Conservation (phyloP, 257 asterid genomes). For the Solanum sitiens region DNA sequence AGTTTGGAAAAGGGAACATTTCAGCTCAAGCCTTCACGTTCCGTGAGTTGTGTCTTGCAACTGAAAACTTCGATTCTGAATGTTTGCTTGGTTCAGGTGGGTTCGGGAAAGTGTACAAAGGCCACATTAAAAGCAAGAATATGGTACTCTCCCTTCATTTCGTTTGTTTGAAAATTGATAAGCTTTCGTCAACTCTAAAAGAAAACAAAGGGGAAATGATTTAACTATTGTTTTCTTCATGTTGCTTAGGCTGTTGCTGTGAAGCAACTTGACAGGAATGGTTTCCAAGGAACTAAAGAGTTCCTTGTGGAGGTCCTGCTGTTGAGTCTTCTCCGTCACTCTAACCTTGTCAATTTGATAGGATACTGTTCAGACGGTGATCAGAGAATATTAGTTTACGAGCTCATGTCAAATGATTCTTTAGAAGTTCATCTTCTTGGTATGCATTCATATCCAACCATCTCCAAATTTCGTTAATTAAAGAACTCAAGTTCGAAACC, state of each 20-base stretch:
- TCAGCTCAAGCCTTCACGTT: slow-evolving; percentile 48
- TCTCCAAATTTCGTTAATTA: background rate
- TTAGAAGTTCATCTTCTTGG: slow-evolving; percentile 65
- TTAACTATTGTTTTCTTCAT: background rate
- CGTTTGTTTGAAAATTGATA: background rate
- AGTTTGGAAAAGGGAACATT: slow-evolving; percentile 42
- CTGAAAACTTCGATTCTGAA: slow-evolving; percentile 34
- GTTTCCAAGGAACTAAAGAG: slow-evolving; percentile 68
- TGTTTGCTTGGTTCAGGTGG: slow-evolving; percentile 71
- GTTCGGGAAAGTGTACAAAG: slow-evolving; percentile 74
- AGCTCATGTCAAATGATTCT: slow-evolving; percentile 56
- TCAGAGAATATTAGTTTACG: slow-evolving; percentile 57
- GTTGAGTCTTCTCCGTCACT: slow-evolving; percentile 67
- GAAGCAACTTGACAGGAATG: slow-evolving; percentile 68
- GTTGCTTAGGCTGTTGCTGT: slow-evolving; percentile 59
- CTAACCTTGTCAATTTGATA: slow-evolving; percentile 52
- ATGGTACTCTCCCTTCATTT: slow-evolving; percentile 11
- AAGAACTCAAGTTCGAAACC: background rate
- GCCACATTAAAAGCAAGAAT: slow-evolving; percentile 24
- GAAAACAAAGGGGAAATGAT: background rate
- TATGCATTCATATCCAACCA: slow-evolving; percentile 5
- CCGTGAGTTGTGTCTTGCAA: slow-evolving; percentile 31
- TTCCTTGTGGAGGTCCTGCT: slow-evolving; percentile 75
- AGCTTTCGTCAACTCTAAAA: background rate
- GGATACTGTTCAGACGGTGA: slow-evolving; percentile 82